Evolutionary conservation across 768 basidiomycete genomes (phyloP), one percentile per base, ranked within the genome.

Genomic region (Favolaschia claudopus): DNA sequence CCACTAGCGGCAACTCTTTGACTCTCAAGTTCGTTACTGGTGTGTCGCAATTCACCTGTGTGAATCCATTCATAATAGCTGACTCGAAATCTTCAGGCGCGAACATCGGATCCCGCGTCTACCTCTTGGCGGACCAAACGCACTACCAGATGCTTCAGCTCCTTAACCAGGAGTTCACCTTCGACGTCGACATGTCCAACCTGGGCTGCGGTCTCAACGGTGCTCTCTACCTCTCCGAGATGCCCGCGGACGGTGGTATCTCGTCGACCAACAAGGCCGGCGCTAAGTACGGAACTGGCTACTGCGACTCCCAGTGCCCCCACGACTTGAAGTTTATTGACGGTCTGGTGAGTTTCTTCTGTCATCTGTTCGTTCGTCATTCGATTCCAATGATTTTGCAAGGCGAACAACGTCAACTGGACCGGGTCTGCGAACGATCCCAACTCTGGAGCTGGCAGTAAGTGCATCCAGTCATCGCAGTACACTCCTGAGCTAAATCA

Each of bases 121-220:
- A 85, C 76, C 77, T 86, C 68, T 72, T 86, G 76, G 72, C 69
- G 52, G 71, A 68, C 69, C 78, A 78, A 42, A 68, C 70, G 60
- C 53, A 71, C 31, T 86, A 86, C 77, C 63, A 76, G 66, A 67
- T 72, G 58, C 77, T 77, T 73, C 72, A 76, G 57, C 69, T 84
- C 62, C 67, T 77, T 60, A 85, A 85, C 77, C 76, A 82, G 67
- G 85, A 86, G 72, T 84, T 86, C 74, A 80, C 83, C 53, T 85
- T 86, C 74, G 82, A 83, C 70, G 83, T 86, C 67, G 83, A 85
- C 67, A 76, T 86, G 58, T 82, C 82, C 64, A 74, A 82, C 64
- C 79, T 86, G 45, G 78, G 78, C 31, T 85, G 84, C 65, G 84
- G 84, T 66, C 77, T 85, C 67, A 86, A 86, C 71, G 83, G 82